These are phyloP conservation scores for Ophiostoma montium DNA, from an alignment of 2,329 filamentous ascomycete genomes.

Conservation along the genomic window DNA sequence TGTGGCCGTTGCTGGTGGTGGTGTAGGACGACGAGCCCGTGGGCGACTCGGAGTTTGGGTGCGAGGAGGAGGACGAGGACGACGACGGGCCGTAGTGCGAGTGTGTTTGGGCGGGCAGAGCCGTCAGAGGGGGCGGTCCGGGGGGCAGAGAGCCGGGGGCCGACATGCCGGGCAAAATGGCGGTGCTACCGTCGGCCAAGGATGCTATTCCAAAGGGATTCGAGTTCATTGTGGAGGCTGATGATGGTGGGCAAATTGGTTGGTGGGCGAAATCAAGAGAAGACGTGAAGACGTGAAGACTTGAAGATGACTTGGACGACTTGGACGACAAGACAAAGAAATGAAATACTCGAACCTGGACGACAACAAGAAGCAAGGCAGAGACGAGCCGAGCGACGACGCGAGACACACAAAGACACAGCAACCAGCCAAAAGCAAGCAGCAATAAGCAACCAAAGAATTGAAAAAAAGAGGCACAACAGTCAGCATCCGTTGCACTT, in stretches of 20 bases:
- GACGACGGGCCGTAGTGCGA: background rate
- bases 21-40: background rate
- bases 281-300: no score
- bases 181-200: background rate
- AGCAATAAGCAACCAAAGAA: background rate
- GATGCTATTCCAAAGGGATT: background rate
- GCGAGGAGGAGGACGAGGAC: background rate
- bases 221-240: background rate
- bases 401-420: background rate
- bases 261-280: background rate
- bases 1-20: background rate
- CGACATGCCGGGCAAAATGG: background rate
- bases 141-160: background rate
- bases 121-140: background rate
- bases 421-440: background rate
- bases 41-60: background rate
- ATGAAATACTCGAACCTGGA: no score
- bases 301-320: no score
- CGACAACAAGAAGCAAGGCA: no score
- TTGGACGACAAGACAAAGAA: no score
- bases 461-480: background rate
- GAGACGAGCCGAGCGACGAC: no score
- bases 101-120: background rate
- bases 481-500: background rate
- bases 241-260: background rate